Evolutionary conservation across 306 rosid genomes (phyloP).

Genomic region (Quercus parvula): DNA sequence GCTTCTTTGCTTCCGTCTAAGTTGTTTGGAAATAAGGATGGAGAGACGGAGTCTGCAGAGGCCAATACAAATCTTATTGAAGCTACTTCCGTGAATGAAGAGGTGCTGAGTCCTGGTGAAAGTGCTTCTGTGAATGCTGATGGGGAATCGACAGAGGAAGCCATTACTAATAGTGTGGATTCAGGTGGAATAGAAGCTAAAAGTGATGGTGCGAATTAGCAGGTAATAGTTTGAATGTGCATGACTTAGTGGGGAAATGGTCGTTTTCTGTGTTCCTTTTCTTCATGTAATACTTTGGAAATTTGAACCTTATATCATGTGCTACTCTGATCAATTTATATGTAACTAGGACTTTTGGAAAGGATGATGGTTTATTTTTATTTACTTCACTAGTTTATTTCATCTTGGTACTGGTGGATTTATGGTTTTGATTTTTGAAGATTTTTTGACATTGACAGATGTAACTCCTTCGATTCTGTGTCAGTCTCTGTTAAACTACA

Average conservation of each 20-base stretch:
- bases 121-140: slow-evolving; percentile 24
- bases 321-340: slow-evolving; percentile 1
- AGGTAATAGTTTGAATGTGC: slow-evolving; percentile 33
- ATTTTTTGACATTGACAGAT: neutral
- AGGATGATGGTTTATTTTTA: slow-evolving; percentile 6
- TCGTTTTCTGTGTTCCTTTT: slow-evolving; percentile 6
- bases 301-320: slow-evolving; percentile 7
- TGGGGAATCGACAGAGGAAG: slow-evolving; percentile 21
- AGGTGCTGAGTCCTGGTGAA: slow-evolving; percentile 2
- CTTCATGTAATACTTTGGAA: slow-evolving; percentile 14
- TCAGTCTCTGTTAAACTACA: neutral
- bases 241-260: slow-evolving; percentile 6
- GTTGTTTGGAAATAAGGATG: slow-evolving; percentile 67
- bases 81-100: slow-evolving; percentile 29
- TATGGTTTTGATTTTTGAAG: neutral
- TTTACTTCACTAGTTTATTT: slow-evolving; percentile 10
- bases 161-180: slow-evolving; percentile 15
- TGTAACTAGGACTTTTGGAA: slow-evolving; percentile 27
- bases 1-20: slow-evolving; percentile 77
- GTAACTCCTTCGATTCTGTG: neutral
- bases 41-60: slow-evolving; percentile 28
- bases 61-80: slow-evolving; percentile 23
- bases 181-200: slow-evolving; percentile 25
- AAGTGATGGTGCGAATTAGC: slow-evolving; percentile 34
- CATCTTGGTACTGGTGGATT: neutral